These are phyloP conservation scores for Corylus heterophylla DNA, from an alignment of 306 rosid genomes.

Conservation along the genomic window DNA sequence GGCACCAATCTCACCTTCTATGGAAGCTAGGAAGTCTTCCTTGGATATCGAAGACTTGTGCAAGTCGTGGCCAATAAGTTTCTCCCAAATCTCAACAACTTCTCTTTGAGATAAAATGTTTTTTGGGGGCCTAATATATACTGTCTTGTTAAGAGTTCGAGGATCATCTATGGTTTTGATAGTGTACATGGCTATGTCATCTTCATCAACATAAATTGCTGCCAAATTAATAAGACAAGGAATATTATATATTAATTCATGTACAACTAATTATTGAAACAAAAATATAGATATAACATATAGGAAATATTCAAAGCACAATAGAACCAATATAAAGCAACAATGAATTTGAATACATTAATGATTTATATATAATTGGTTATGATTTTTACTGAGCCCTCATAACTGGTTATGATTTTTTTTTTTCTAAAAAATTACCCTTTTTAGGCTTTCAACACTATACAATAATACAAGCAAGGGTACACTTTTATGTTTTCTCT, in stretches of 20 bases:
- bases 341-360: background rate
- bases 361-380: no score
- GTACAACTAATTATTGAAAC: background rate
- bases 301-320: no score
- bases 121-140: slow-evolving; percentile 62
- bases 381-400: no score
- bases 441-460: no score
- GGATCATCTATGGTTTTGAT: slow-evolving; percentile 63
- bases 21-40: slow-evolving; percentile 40
- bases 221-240: slow-evolving; percentile 12
- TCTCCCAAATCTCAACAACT: slow-evolving; percentile 68
- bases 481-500: no score
- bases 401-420: no score
- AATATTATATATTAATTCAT: background rate
- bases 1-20: slow-evolving; percentile 39
- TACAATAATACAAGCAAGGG: no score
- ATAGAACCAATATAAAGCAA: background rate
- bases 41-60: slow-evolving; percentile 48
- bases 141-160: slow-evolving; percentile 63
- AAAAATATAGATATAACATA: no score
- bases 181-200: slow-evolving; percentile 71
- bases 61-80: slow-evolving; percentile 49
- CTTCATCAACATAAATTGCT: slow-evolving; percentile 70
- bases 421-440: no score
- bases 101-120: slow-evolving; percentile 63